Base-by-base conservation (phyloP, 208 protist genomes). In the Leishmania amazonensis region DNA sequence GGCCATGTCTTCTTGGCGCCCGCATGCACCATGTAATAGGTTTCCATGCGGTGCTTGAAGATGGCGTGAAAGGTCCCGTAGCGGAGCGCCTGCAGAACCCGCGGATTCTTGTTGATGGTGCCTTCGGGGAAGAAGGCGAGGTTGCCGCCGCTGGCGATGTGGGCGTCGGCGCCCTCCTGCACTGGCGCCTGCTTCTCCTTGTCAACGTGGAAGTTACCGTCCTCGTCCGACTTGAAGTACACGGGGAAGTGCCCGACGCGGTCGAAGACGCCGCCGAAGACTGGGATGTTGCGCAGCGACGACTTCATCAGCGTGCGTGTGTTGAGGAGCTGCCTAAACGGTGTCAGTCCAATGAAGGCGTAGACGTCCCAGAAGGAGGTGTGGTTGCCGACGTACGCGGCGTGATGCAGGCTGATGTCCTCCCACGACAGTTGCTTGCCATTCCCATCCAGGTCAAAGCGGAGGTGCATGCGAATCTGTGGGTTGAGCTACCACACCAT, bases 211-310 rank as follows among this genome's bases (percentile, higher is more conserved):
- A 93, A 96, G 76, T 85, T 83, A 6, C 87, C 85, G 35, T 89
- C 88, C 47, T 81, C 85, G 62, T 93, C 89, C 49, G 86, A 90
- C 71, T 87, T 94, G 87, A 94, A 96, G 88, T 91, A 94, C 19
- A 96, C 92, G 6, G 92, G 92, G 75, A 94, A 96, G 88, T 96
- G 90, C 6, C 92, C 92, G 60, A 91, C 89, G 49, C 85, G 86
- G 76, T 90, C 83, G 60, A 91, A 90, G 72, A 88, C 75, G 65
- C 81, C 84, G 42, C 91, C 91, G 68, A 92, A 92, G 81, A 94
- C 79, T 11, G 91, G 91, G 58, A 94, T 89, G 0, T 84, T 45
- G 17, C 81, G 76, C 67, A 94, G 85, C 38, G 87, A 88, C 53
- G 83, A 67, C 82, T 93, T 94, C 80, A 93, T 85, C 51, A 92